Evolutionary conservation across 75 land plant species (phyloP).

Genomic region (Picea sitchensis): DNA sequence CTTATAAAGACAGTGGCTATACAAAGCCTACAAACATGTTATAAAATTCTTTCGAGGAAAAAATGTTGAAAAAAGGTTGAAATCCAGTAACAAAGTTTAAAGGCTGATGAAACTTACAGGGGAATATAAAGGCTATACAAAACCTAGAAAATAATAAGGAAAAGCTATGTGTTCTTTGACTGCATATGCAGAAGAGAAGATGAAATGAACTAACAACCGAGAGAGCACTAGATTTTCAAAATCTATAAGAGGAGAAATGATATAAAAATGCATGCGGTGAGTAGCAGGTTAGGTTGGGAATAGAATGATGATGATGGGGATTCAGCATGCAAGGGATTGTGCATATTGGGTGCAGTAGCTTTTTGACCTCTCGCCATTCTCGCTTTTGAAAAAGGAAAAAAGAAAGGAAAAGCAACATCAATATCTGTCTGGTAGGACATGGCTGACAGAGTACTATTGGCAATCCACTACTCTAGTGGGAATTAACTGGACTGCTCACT

Average conservation of each 20-base stretch:
- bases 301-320: neutral
- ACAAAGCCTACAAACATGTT: no score
- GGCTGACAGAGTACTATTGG: neutral
- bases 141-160: no score
- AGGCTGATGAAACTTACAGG: no score
- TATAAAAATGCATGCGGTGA: constrained; percentile 3
- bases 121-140: no score
- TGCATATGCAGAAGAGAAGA: no score
- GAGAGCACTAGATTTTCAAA: no score
- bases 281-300: neutral
- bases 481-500: neutral
- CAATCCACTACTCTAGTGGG: constrained; percentile 1
- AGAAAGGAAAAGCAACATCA: neutral
- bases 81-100: no score
- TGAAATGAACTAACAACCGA: no score
- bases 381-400: constrained; percentile 2
- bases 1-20: no score
- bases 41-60: no score
- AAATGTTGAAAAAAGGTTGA: no score
- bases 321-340: neutral
- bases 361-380: neutral
- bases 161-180: no score
- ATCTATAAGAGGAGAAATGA: neutral
- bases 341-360: constrained; percentile 1
- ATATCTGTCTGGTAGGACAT: neutral